Evolutionary conservation across 2,329 filamentous ascomycete genomes (phyloP).

Genomic region (Bipolaris sorokiniana): DNA sequence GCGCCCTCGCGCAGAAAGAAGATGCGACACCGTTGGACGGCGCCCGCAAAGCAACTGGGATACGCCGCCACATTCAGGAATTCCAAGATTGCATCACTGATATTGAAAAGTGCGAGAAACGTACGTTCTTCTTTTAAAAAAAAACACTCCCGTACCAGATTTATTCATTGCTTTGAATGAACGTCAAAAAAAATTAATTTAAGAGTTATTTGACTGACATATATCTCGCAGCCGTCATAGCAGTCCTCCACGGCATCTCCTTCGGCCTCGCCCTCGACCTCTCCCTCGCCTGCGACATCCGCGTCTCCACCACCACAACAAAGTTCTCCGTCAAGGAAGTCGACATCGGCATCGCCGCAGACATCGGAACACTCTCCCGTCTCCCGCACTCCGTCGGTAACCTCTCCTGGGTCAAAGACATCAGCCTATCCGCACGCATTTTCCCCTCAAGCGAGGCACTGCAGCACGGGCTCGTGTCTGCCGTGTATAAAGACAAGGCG

Average conservation of each 20-base stretch:
- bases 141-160: background rate
- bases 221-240: slow-evolving; percentile 32
- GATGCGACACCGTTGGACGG: slow-evolving; percentile 55
- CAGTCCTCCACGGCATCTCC: slow-evolving; percentile 44
- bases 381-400: slow-evolving; percentile 76
- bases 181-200: background rate
- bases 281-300: slow-evolving; percentile 71
- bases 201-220: background rate
- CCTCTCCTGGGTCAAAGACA: slow-evolving; percentile 79
- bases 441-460: slow-evolving; percentile 74
- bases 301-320: slow-evolving; percentile 66
- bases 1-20: slow-evolving; percentile 49
- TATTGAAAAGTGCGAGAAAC: slow-evolving; percentile 87
- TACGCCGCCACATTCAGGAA: slow-evolving; percentile 71
- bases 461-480: slow-evolving; percentile 71
- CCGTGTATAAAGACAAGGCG: slow-evolving; percentile 66
- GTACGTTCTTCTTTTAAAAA: background rate
- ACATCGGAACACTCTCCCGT: slow-evolving; percentile 76
- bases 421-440: slow-evolving; percentile 72
- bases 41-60: slow-evolving; percentile 62
- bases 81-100: slow-evolving; percentile 81
- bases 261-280: slow-evolving; percentile 56
- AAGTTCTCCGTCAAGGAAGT: slow-evolving; percentile 79
- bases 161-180: no score
- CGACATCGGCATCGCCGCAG: slow-evolving; percentile 79